A percentile compares a stretch with the other conserved stretches of the same genome.
Conservation (phyloP, 495 filamentous ascomycete genomes). For the Aspergillus kassunensis region DNA sequence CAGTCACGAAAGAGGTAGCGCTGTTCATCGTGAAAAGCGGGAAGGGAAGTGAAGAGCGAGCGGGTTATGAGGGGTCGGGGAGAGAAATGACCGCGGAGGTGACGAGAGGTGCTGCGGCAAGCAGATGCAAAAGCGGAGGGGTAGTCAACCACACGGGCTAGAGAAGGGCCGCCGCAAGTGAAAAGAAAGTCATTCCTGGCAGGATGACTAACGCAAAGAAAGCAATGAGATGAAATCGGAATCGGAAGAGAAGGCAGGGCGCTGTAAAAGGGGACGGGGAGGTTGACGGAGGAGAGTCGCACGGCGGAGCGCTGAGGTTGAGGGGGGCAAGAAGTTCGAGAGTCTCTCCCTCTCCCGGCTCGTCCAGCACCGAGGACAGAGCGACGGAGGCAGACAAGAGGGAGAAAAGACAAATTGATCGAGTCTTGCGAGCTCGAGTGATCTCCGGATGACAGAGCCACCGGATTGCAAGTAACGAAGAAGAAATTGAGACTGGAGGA, state of each 20-base stretch:
- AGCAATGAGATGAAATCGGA: conserved; percentile 23
- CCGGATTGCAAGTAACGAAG: conserved; percentile 12
- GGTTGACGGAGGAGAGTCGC: conserved; percentile 30
- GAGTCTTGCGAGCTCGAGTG: not conserved
- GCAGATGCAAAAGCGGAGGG: conserved; percentile 46
- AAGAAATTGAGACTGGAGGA: conserved; percentile 14
- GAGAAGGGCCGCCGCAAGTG: conserved; percentile 42
- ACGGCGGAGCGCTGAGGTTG: conserved; percentile 33
- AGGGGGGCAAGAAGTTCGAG: conserved; percentile 29
- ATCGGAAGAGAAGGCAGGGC: conserved; percentile 22
- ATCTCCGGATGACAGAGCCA: conserved; percentile 15
- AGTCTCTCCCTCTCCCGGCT: conserved; percentile 18
- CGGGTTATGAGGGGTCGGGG: conserved; percentile 10
- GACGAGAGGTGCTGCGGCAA: conserved; percentile 37
- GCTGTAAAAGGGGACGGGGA: conserved; percentile 18
- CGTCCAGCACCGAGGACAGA: conserved; percentile 30
- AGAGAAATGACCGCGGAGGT: conserved; percentile 18
- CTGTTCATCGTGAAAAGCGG: conserved; percentile 35
- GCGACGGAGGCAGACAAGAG: conserved; percentile 31
- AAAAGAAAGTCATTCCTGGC: conserved; percentile 46
- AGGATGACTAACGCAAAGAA: conserved; percentile 27
- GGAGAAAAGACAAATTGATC: conserved; percentile 4
- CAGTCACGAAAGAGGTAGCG: conserved; percentile 43
- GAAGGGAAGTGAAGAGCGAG: conserved; percentile 12
- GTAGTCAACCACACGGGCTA: conserved; percentile 46